A percentile compares a stretch with the other conserved stretches of the same genome.
Evolutionary conservation across 805 yeast genomes (phyloP).

Genomic region (Lipomyces japonicus): DNA sequence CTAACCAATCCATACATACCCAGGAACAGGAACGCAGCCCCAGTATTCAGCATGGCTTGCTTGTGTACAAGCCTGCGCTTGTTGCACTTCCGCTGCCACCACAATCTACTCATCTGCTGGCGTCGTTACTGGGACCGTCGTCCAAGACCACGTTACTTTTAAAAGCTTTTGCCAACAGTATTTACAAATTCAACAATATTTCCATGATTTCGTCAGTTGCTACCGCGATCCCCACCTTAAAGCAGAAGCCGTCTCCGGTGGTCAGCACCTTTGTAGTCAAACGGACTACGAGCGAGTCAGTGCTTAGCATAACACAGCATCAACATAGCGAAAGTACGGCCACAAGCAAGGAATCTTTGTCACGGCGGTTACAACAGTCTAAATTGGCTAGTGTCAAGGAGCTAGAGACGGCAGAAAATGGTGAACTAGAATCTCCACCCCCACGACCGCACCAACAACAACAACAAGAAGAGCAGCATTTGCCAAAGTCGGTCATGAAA

Average conservation of each 20-base stretch:
- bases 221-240: neutral
- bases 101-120: conserved; percentile 17
- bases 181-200: conserved; percentile 21
- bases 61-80: conserved; percentile 23
- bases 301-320: neutral
- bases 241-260: neutral
- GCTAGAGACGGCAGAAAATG: neutral
- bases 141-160: conserved; percentile 22
- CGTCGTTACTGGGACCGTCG: conserved; percentile 26
- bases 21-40: neutral
- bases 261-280: neutral
- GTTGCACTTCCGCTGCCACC: conserved; percentile 20
- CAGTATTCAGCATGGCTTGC: conserved; percentile 5
- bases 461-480: too few relatives aligned
- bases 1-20: conserved; percentile 1
- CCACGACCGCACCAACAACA: neutral
- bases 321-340: neutral
- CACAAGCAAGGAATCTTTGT: neutral
- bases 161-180: conserved; percentile 24
- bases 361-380: neutral
- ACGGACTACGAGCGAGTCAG: neutral
- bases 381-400: neutral
- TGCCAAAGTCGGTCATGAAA: too few relatives aligned
- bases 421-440: neutral
- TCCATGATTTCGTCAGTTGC: conserved; percentile 6